Evolutionary conservation across 257 asterid species (phyloP).

Genomic region (Penstemon newberryi): DNA sequence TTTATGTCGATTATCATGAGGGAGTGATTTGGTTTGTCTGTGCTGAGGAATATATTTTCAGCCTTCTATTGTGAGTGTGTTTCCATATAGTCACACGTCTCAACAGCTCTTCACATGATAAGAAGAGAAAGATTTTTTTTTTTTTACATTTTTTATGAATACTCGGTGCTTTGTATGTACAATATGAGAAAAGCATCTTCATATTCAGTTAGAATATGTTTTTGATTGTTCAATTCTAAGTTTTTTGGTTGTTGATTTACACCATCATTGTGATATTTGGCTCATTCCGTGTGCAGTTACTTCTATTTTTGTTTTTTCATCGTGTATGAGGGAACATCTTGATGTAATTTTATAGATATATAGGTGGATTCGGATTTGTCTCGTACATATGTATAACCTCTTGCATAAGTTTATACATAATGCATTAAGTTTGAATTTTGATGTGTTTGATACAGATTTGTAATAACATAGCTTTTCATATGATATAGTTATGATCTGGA

Average conservation of each 20-base stretch:
- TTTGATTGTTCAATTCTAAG: neutral
- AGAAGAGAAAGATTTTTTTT: conserved; percentile 3
- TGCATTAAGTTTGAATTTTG: too few relatives aligned
- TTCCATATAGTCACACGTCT: neutral
- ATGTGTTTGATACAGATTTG: too few relatives aligned
- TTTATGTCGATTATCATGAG: conserved; percentile 1
- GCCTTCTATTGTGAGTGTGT: neutral
- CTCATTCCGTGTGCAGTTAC: neutral
- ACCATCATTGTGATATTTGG: neutral
- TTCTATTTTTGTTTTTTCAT: neutral
- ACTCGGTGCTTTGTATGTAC: neutral
- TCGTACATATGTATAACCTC: too few relatives aligned
- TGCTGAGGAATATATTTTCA: conserved; percentile 12
- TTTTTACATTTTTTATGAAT: conserved; percentile 2
- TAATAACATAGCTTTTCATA: too few relatives aligned
- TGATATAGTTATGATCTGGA: too few relatives aligned
- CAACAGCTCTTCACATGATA: neutral
- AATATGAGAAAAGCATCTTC: neutral
- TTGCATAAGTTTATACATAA: too few relatives aligned
- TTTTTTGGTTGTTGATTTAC: neutral
- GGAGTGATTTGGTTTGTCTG: conserved; percentile 14
- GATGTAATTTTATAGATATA: too few relatives aligned
- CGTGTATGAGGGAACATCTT: too few relatives aligned
- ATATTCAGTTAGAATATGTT: neutral
- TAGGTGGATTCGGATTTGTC: too few relatives aligned